Conservation (phyloP, 2,329 filamentous ascomycete species). For the Immersiporthe knoxdaviesiana region DNA sequence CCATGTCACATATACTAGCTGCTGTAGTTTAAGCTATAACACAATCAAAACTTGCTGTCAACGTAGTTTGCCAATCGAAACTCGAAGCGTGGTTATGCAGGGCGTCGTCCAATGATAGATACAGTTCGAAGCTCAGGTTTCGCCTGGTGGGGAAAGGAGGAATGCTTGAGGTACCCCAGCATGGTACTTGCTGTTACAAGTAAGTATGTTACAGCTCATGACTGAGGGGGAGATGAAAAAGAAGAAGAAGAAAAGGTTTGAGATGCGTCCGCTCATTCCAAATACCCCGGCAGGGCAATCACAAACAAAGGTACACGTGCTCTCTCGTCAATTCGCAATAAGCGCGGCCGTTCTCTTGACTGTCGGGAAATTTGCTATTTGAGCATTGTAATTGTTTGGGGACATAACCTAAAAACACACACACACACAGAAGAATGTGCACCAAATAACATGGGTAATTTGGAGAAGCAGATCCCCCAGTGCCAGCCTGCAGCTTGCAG, state of each 20-base stretch:
- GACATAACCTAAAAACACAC: neutral
- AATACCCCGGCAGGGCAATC: neutral
- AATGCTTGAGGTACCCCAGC: neutral
- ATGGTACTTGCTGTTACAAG: too few species aligned
- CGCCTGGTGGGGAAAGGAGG: slow-evolving; percentile 4
- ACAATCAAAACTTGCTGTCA: neutral
- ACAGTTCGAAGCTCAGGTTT: slow-evolving; percentile 3
- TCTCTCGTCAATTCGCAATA: neutral
- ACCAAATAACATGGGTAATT: neutral
- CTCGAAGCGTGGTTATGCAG: slow-evolving; percentile 10
- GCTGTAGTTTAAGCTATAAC: neutral
- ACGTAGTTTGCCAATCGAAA: slow-evolving; percentile 7
- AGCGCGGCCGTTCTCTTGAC: neutral
- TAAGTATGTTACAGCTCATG: neutral
- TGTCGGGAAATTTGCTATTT: neutral
- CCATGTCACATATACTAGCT: neutral
- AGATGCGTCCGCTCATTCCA: neutral
- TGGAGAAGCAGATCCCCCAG: neutral
- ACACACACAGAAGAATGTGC: neutral
- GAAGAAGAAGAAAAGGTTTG: neutral
- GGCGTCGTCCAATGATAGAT: slow-evolving; percentile 4
- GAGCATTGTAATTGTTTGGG: too few species aligned
- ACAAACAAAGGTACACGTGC: neutral
- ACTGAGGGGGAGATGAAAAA: neutral
- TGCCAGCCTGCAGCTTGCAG: slow-evolving; percentile 7